A percentile compares a stretch with the other conserved stretches of the same genome.
phyloP scores from a whole-genome alignment of 768 basidiomycete genomes.

The Gloeostereum incarnatum region DNA sequence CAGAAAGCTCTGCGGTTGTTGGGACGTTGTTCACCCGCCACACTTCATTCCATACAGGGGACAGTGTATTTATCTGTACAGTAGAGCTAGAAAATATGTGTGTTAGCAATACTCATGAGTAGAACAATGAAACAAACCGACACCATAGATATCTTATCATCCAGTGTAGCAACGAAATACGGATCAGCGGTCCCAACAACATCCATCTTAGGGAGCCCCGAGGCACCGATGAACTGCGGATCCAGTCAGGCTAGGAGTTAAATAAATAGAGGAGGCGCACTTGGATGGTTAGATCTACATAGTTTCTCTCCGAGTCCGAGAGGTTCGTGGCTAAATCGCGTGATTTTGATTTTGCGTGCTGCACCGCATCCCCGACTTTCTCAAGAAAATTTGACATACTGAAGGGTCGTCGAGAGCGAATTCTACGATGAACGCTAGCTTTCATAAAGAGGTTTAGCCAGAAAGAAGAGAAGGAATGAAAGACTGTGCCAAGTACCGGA shows the following conservation, averaged over 20 bases:
- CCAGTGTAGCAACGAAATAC: conserved; percentile 62
- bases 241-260: conserved; percentile 2
- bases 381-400: conserved; percentile 26
- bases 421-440: no score
- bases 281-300: conserved; percentile 50
- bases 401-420: no score
- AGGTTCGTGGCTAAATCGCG: conserved; percentile 21
- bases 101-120: background rate
- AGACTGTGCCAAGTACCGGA: no score
- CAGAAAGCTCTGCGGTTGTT: conserved; percentile 40
- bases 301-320: conserved; percentile 23
- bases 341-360: conserved; percentile 19
- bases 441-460: no score
- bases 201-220: conserved; percentile 62
- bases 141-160: conserved; percentile 57
- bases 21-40: conserved; percentile 75
- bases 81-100: conserved; percentile 41
- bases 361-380: conserved; percentile 13
- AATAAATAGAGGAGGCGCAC: conserved; percentile 17
- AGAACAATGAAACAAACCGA: conserved; percentile 20
- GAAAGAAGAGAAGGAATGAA: no score
- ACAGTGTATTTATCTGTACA: conserved; percentile 43
- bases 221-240: conserved; percentile 60
- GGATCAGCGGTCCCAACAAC: conserved; percentile 57
- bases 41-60: conserved; percentile 68